Evolutionary conservation across 768 basidiomycete species (phyloP), one percentile per base, ranked within the genome.

Genomic region (Tulasnella calospora): DNA sequence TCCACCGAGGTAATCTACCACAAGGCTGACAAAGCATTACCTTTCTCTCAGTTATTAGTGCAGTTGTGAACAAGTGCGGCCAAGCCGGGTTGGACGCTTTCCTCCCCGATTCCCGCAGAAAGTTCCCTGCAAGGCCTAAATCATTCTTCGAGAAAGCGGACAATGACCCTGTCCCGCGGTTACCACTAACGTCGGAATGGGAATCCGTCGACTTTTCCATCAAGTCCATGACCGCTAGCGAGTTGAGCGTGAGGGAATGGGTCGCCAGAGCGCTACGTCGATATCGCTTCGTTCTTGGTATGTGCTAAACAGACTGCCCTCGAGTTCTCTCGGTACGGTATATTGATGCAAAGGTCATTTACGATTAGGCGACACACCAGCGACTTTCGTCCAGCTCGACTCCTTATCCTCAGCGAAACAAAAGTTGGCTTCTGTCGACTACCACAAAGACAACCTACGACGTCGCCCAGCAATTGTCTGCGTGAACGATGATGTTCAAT

Each of bases 1-100:
- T 2, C 19, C 9, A 44, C 19, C 19, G 27, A 17, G 30, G 5
- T 10, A 21, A 8, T 44, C 35, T 7, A 46, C 36, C 23, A 5
- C 57, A 21, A 61, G 27, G 10, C 30, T 57, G 23, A 51, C 27
- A 21, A 17, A n/a, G 38, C 27, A 12, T n/a, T 0, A 3, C 17
- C 19, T 74, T 41, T 33, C 44, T 51, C n/a, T 36, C 44, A 80
- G 40, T 84, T 9, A 81, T 84, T 33, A 78, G 76, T 0, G 79
- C 81, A 30, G 76, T 84, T 15, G 41, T 84, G 17, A 57, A 73
- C 15, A 33, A 51, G 17, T 82, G 81, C 46, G 79, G 81, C 5
- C 73, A 76, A 27, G 67, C 27, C 23, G 84, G 84, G 12, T 76
- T 84, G 23, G 79, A 79, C 21, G 81, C 82, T 0, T 83, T 84